Base-by-base conservation (phyloP, 495 filamentous ascomycete species). In the Daldinia vernicosa region DNA sequence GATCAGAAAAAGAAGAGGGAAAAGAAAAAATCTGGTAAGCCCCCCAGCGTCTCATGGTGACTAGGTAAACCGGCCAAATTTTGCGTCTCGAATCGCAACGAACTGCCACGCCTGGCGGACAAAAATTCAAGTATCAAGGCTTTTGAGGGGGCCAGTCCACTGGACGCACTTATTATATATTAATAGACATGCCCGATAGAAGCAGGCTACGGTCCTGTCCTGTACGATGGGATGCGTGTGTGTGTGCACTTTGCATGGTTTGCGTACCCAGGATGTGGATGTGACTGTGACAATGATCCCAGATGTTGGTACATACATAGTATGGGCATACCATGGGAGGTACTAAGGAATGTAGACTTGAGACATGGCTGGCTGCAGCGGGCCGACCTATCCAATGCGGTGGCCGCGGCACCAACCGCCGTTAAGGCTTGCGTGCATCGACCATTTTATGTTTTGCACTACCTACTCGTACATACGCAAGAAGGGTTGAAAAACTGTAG, bases 361-460 rank as follows among this genome's bases (percentile, higher is more conserved):
- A 67, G 69, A 67, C 63, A 67, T 67, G 64, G 69, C 64, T 72
- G 69, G 59, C 63, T 47, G 54, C 57, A 56, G 63, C 69, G 69
- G 69, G 37, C 63, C 69, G 64, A 72, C 54, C 63, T 72, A 60
- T 67, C 69, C 64, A 72, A 72, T 64, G 39, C 64, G 54, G 26
- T 72, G 69, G 59, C 35, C 40, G 55, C 69, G 63, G 69, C 60
- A 67, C 54, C 47, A 72, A 47, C 59, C 63, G 64, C 47, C 55
- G 53, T 64, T 60, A 37, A 47, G 55, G 30, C 63, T 71, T 71
- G 51, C 69, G 57, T 67, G 69, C 63, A 67, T 67, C 69, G 63
- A 71, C 58, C 33, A 67, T 52, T 71, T 63, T 55, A 67, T 71
- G 63, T 54, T 67, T 67, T 67, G 63, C 69, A 67, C 69, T 55